Base-by-base conservation (phyloP, 1,139 yeast species). In the Zygoascus hellenicus region DNA sequence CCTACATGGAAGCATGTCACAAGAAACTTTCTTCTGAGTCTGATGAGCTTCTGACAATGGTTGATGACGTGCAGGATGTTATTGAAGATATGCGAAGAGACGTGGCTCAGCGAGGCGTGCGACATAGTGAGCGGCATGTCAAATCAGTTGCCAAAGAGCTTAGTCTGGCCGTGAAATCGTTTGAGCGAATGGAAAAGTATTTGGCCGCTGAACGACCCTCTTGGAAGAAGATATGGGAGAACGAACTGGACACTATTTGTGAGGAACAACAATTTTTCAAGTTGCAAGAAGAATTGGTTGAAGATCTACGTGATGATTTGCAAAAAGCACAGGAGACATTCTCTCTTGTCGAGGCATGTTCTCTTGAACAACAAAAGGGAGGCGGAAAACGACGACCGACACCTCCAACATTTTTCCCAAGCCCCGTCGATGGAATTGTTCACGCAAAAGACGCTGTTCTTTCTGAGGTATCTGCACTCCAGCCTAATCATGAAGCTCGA, bases 221-320 rank as follows among this genome's bases (percentile, higher is more conserved):
- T 35, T 89, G 97, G 96, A 86, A 88, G 62, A 80, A 79, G 57
- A 82, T 88, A 26, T 92, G 98, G 97, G 96, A 90, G 63, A 72
- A 83, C 5, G 97, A 90, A 60, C 74, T 92, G 51, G 95, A 88
- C 55, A 82, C 83, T 40, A 94, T 92, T 17, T 85, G 96, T 53
- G 96, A 88, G 57, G 97, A 90, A 59, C 97, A 92, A 63, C 95
- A 90, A 56, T 88, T 88, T 62, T 80, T 90, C 67, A 85, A 86
- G 52, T 74, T 89, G 30, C 97, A 92, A 63, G 96, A 87, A 58
- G 96, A 87, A 54, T 75, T 92, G 52, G 78, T 90, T 3, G 76
- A 74, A 33, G 95, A 92, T 62, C 68, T 92, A 56, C 78, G 78
- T 45, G 95, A 87, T 52, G 98, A 92, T 66, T 68, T 92, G 40